Base-by-base conservation (phyloP, 1,139 yeast genomes). In the Saccharomyces pastorianus region DNA sequence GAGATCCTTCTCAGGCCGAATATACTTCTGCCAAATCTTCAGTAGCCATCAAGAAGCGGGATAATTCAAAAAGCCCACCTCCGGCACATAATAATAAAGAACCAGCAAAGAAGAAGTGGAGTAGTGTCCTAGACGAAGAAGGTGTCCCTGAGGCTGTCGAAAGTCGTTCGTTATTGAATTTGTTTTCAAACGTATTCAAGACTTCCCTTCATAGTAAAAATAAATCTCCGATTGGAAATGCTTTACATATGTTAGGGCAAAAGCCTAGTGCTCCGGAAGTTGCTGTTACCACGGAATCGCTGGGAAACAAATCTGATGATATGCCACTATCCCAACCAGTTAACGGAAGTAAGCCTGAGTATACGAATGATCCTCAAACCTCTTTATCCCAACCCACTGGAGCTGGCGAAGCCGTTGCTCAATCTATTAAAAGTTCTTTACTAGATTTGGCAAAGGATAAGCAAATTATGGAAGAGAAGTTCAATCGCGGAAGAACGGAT, bases 101-200 rank as follows among this genome's bases (percentile, higher is more conserved):
- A 4, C 23, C 23, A 20, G 23, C 23, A 20, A 1, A 20, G 23
- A 20, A 20, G 23, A 20, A 20, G 3, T 20, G 23, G 23, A 20
- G 23, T 20, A 20, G 23, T 14, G 17, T 14, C 41, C 8, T 4
- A n/a, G 14, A 6, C 5, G 8, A 8, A 8, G 11, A 6, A 17
- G 13, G n/a, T 23, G 14, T 25, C 6, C 17, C 46, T 4, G 20
- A 26, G 20, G 42, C 46, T 11, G 25, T 17, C 11, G 44, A 48
- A 20, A 48, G 20, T 8, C 17, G 8, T 8, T 34, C 34, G 2
- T 26, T 48, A 29, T 13, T 32, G 23, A 13, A 29, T 11, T 31
- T 48, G 6, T 48, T 48, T n/a, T 48, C 50, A 28, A 48, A 48
- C 26, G 28, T 48, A 17, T 48, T 32, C 27, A 48, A 31, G 26